A percentile compares a stretch with the other conserved stretches of the same genome.
phyloP scores from a whole-genome alignment of 2,329 filamentous ascomycete species.

The Penicillium aurantiogriseum region DNA sequence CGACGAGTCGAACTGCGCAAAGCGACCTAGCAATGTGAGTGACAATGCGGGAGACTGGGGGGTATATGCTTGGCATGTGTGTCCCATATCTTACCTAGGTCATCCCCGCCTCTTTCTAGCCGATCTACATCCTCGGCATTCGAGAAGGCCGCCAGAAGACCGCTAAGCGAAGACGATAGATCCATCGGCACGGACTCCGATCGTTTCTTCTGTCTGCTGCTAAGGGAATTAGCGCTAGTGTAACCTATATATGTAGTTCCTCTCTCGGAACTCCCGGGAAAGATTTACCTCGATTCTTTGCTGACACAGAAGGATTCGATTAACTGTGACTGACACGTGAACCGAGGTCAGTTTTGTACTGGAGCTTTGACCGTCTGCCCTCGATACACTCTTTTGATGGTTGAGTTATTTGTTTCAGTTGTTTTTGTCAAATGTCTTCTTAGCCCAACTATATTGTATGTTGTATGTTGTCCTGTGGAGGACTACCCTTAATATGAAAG shows the following conservation, averaged over 20 bases:
- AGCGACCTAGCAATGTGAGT: not conserved
- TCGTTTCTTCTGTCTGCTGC: not conserved
- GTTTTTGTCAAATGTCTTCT: not conserved
- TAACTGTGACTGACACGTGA: not conserved
- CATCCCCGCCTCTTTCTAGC: not conserved
- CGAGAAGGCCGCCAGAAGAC: slow-evolving; percentile 5
- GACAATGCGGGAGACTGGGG: not conserved
- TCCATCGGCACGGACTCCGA: slow-evolving; percentile 4
- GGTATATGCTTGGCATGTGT: not conserved
- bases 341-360: not conserved
- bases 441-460: not conserved
- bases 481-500: not conserved
- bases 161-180: not conserved
- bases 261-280: not conserved
- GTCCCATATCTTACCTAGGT: not conserved
- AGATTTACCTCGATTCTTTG: not conserved
- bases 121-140: slow-evolving; percentile 12
- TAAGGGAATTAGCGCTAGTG: not conserved
- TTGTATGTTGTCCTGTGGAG: not conserved
- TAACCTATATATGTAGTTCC: not conserved
- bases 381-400: not conserved
- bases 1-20: not conserved
- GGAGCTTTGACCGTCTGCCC: not conserved
- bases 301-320: not conserved
- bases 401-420: not conserved